Percentiles rank a stretch among this genome's conserved stretches.
Conservation (phyloP, 257 asterid genomes). For the Henckelia pumila region DNA sequence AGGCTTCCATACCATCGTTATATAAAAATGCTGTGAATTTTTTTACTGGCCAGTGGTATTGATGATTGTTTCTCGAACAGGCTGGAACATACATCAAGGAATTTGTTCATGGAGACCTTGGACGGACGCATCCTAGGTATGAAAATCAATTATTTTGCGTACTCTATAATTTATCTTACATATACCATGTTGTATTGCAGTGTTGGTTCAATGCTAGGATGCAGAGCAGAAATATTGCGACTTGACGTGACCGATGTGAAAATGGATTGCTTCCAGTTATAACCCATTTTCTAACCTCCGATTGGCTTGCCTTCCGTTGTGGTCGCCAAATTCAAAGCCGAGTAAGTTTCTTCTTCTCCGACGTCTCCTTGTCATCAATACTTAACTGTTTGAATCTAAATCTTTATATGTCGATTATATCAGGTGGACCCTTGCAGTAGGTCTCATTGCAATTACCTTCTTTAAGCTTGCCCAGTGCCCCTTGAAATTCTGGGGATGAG, state of each 20-base stretch:
- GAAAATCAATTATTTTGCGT: conserved; percentile 21
- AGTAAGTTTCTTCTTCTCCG: not conserved
- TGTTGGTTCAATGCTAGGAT: conserved; percentile 80
- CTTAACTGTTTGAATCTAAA: not conserved
- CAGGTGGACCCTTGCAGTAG: not conserved
- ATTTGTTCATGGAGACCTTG: conserved; percentile 96
- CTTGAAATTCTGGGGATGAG: not conserved
- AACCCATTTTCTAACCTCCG: conserved; percentile 16
- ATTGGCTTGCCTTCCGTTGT: not conserved
- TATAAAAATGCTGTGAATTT: not conserved
- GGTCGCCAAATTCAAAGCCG: not conserved
- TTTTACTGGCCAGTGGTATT: conserved; percentile 12
- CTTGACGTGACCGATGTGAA: conserved; percentile 97
- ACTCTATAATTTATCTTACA: not conserved
- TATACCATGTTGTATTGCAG: conserved; percentile 43
- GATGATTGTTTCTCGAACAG: conserved; percentile 39
- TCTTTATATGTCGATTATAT: not conserved
- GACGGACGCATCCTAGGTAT: conserved; percentile 93
- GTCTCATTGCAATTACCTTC: not conserved
- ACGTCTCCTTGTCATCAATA: not conserved
- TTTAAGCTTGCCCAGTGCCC: not conserved
- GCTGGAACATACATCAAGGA: conserved; percentile 98
- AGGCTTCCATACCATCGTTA: not conserved
- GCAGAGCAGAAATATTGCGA: conserved; percentile 95
- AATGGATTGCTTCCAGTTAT: conserved; percentile 81